Evolutionary conservation across 2,329 filamentous ascomycete genomes (phyloP).

Genomic region (Fusarium proliferatum): DNA sequence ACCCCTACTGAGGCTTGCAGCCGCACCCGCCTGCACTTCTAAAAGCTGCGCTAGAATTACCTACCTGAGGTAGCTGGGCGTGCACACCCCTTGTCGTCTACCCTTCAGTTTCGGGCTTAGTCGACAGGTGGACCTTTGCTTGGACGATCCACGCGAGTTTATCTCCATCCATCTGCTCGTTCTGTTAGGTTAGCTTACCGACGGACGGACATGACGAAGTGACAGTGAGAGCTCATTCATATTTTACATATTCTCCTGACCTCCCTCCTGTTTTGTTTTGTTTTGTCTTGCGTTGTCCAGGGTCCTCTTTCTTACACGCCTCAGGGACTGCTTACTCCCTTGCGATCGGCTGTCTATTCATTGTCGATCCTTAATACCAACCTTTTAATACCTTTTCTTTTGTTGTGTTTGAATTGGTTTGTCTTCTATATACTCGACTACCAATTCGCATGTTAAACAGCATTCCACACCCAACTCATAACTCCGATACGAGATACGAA

Average conservation of each 20-base stretch:
- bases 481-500: conserved; percentile 3
- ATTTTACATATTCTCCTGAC: conserved; percentile 30
- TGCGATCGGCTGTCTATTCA: conserved; percentile 17
- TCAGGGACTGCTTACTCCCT: conserved; percentile 5
- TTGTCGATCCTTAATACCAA: conserved; percentile 41
- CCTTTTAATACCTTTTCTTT: conserved; percentile 27
- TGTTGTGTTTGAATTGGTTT: conserved; percentile 6
- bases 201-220: conserved; percentile 18
- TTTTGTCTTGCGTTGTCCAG: not conserved
- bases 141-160: conserved; percentile 32
- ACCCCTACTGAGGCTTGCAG: conserved; percentile 24
- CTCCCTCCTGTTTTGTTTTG: conserved; percentile 18
- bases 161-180: conserved; percentile 31
- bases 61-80: not conserved
- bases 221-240: conserved; percentile 10
- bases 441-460: conserved; percentile 6
- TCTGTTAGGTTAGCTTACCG: not conserved
- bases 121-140: conserved; percentile 4
- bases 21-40: conserved; percentile 28
- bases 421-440: conserved; percentile 1
- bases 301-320: conserved; percentile 13
- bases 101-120: conserved; percentile 33
- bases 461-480: not conserved
- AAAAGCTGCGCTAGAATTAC: conserved; percentile 29
- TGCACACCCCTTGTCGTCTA: conserved; percentile 28